Evolutionary conservation across 345 rosid genomes (phyloP).

Genomic region (Citrus mangshanensis): DNA sequence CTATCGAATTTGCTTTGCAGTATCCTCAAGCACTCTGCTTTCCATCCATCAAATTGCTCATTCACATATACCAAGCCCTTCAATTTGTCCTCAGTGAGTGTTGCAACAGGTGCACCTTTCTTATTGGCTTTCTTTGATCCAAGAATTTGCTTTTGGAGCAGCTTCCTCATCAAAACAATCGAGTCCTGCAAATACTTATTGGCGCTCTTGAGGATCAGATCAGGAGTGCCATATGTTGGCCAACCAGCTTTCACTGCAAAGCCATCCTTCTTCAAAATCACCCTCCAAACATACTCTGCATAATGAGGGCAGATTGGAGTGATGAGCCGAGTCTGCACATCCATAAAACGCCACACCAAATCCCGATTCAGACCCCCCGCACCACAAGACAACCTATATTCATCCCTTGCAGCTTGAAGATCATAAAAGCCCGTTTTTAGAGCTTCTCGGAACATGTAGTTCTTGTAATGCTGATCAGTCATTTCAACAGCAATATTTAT

Average conservation of each 20-base stretch:
- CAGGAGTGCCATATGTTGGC: slow-evolving; percentile 73
- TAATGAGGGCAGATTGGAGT: slow-evolving; percentile 94
- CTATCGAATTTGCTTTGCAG: slow-evolving; percentile 59
- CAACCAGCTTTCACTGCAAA: slow-evolving; percentile 81
- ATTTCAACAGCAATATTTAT: slow-evolving; percentile 71
- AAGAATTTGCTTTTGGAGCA: slow-evolving; percentile 62
- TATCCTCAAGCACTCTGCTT: slow-evolving; percentile 73
- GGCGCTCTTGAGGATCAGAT: slow-evolving; percentile 73
- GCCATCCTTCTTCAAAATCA: slow-evolving; percentile 73
- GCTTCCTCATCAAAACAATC: slow-evolving; percentile 72
- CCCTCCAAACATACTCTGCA: slow-evolving; percentile 89
- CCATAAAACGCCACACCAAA: slow-evolving; percentile 71
- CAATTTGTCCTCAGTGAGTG: slow-evolving; percentile 45
- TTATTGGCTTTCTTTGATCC: slow-evolving; percentile 73
- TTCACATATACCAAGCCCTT: slow-evolving; percentile 72
- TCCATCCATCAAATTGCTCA: slow-evolving; percentile 83
- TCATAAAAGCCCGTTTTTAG: slow-evolving; percentile 87
- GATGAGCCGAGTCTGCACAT: slow-evolving; percentile 84
- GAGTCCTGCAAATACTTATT: slow-evolving; percentile 92
- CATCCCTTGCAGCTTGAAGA: slow-evolving; percentile 92
- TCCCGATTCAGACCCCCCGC: slow-evolving; percentile 66
- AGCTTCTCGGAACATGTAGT: slow-evolving; percentile 90
- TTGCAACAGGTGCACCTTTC: slow-evolving; percentile 54
- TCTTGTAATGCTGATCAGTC: slow-evolving; percentile 64
- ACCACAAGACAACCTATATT: slow-evolving; percentile 86